Evolutionary conservation across 768 basidiomycete genomes (phyloP).

Genomic region (Neoboletus brunneissimus): DNA sequence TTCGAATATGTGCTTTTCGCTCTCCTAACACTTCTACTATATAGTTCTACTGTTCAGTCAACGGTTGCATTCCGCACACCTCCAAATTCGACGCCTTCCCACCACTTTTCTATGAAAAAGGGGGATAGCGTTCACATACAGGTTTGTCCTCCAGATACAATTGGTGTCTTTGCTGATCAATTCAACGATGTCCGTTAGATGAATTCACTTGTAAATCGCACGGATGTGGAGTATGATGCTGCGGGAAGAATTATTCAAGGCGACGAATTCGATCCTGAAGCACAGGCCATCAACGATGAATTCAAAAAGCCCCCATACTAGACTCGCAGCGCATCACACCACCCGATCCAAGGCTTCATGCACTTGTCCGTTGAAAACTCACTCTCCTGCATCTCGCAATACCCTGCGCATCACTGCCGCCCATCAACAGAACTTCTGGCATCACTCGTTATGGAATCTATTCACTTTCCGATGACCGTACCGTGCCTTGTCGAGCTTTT

Average conservation of each 20-base stretch:
- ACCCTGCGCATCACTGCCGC: not conserved
- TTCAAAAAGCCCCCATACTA: slow-evolving; percentile 58
- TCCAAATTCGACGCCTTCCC: slow-evolving; percentile 27
- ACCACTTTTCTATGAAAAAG: slow-evolving; percentile 34
- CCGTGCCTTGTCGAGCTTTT: not conserved
- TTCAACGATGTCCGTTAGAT: slow-evolving; percentile 45
- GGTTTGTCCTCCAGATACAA: slow-evolving; percentile 31
- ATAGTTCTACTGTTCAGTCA: slow-evolving; percentile 44
- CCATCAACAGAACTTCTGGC: not conserved
- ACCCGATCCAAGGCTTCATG: not conserved
- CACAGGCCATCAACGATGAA: slow-evolving; percentile 55
- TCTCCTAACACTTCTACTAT: slow-evolving; percentile 7
- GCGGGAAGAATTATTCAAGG: slow-evolving; percentile 48
- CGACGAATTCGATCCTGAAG: slow-evolving; percentile 55
- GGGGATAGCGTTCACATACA: slow-evolving; percentile 60
- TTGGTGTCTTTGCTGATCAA: not conserved
- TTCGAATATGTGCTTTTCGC: slow-evolving; percentile 21
- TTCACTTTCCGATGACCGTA: not conserved
- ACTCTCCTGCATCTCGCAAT: not conserved
- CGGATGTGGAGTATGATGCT: slow-evolving; percentile 53
- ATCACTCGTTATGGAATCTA: not conserved
- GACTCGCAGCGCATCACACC: not conserved
- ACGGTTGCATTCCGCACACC: slow-evolving; percentile 59
- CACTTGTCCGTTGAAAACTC: not conserved
- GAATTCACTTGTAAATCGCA: slow-evolving; percentile 57